Conservation (phyloP, 345 rosid species). For the Lumnitzera racemosa region DNA sequence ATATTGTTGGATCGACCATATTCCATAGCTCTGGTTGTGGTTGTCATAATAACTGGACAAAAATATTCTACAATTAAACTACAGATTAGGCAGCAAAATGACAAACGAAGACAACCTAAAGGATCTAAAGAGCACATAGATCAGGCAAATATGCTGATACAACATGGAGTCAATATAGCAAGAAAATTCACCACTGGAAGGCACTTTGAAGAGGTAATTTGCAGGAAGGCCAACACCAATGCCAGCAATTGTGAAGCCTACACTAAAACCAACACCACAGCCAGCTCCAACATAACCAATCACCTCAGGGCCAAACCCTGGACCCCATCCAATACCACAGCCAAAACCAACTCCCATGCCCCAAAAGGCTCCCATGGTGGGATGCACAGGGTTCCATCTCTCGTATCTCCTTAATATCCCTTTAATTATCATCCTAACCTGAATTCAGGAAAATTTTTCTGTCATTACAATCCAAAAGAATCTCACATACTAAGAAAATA, state of each 20-base stretch:
- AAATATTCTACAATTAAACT: constrained; percentile 2
- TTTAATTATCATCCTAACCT: constrained; percentile 70
- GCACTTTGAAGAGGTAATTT: constrained; percentile 42
- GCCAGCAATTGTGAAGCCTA: constrained; percentile 79
- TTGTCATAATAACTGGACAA: constrained; percentile 38
- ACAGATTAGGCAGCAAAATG: not conserved
- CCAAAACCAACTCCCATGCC: constrained; percentile 93
- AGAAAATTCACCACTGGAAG: constrained; percentile 42
- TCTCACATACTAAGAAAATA: no score
- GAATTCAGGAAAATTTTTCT: not conserved
- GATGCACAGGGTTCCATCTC: constrained; percentile 94
- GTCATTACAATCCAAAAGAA: no score
- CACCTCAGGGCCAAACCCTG: constrained; percentile 93
- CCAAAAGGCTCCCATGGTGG: constrained; percentile 86
- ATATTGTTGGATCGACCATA: constrained; percentile 23
- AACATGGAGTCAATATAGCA: not conserved
- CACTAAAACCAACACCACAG: constrained; percentile 83
- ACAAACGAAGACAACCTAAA: not conserved
- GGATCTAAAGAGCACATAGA: not conserved
- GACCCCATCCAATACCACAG: constrained; percentile 97
- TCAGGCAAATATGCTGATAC: not conserved
- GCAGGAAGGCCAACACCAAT: constrained; percentile 89
- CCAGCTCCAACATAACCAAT: constrained; percentile 90
- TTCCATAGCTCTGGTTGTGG: constrained; percentile 34
- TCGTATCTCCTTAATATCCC: constrained; percentile 68